A percentile compares a stretch with the other conserved stretches of the same genome.
Evolutionary conservation across 495 filamentous ascomycete species (phyloP).

Genomic region (Filosporella fistucella): DNA sequence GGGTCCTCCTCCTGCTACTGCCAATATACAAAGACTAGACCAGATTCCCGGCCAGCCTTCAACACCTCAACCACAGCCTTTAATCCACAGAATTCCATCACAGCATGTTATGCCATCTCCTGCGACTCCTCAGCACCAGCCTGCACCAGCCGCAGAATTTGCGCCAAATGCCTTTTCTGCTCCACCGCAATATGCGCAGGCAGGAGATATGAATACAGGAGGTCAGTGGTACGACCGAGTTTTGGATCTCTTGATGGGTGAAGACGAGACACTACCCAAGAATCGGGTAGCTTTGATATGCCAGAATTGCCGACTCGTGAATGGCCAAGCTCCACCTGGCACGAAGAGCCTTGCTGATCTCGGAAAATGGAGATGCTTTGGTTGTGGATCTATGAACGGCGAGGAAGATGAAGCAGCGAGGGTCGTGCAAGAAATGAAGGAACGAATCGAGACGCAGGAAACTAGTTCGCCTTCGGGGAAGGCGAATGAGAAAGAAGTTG

Average conservation of each 20-base stretch:
- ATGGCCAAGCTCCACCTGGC: conserved; percentile 92
- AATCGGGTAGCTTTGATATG: conserved; percentile 92
- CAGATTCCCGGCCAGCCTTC: conserved; percentile 19
- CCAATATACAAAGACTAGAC: conserved; percentile 61
- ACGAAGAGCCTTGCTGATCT: conserved; percentile 72
- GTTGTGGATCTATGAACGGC: conserved; percentile 82
- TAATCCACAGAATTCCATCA: conserved; percentile 21
- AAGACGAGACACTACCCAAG: conserved; percentile 89
- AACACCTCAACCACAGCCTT: conserved; percentile 22
- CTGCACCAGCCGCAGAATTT: conserved; percentile 39
- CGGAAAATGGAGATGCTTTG: conserved; percentile 84
- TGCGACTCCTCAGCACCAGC: conserved; percentile 7
- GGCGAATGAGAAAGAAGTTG: conserved; percentile 8
- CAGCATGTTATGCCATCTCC: conserved; percentile 15
- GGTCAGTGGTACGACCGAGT: conserved; percentile 92
- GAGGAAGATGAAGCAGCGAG: conserved; percentile 67
- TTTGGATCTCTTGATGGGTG: conserved; percentile 84
- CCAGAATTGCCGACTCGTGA: conserved; percentile 76
- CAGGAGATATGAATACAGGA: conserved; percentile 32
- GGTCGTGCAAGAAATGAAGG: conserved; percentile 43
- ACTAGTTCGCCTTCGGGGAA: not conserved
- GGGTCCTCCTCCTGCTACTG: conserved; percentile 67
- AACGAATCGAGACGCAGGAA: conserved; percentile 13
- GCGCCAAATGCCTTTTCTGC: conserved; percentile 48
- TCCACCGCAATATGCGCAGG: conserved; percentile 19